Percentiles rank a stretch among this genome's conserved stretches.
Conservation (phyloP, 495 filamentous ascomycete species). For the Baudoinia panamericana region DNA sequence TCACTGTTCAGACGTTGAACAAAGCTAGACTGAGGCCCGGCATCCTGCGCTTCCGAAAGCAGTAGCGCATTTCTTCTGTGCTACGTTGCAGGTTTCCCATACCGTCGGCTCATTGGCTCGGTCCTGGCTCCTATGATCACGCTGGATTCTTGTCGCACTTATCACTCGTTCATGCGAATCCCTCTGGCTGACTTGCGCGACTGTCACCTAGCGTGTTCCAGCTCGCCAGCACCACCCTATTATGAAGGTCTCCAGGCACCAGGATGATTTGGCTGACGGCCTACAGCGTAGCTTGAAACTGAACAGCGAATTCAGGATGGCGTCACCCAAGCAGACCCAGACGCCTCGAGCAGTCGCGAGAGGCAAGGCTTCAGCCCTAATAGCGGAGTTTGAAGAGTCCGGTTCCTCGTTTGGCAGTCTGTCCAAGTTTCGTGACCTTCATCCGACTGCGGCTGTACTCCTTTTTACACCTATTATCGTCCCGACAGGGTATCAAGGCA, state of each 20-base stretch:
- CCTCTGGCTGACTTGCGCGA: constrained; percentile 14
- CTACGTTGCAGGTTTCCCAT: constrained; percentile 2
- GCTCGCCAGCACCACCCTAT: constrained; percentile 12
- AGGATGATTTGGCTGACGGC: constrained; percentile 4
- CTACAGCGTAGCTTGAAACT: constrained; percentile 1
- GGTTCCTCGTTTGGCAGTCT: background rate
- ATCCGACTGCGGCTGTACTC: background rate
- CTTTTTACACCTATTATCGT: constrained; percentile 19
- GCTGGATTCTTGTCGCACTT: constrained; percentile 1
- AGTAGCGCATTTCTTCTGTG: constrained; percentile 4
- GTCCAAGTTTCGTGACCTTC: constrained; percentile 2
- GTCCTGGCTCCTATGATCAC: constrained; percentile 4
- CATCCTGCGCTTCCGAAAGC: constrained; percentile 3
- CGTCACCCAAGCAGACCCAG: background rate
- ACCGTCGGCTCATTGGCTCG: constrained; percentile 3
- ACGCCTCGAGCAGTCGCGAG: background rate
- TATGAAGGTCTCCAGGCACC: constrained; percentile 8
- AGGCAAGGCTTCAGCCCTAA: constrained; percentile 1
- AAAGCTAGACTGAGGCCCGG: too few species aligned
- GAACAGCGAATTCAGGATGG: background rate
- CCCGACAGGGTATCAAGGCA: background rate
- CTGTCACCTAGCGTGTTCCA: constrained; percentile 12
- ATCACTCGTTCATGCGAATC: constrained; percentile 1
- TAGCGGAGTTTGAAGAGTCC: background rate
- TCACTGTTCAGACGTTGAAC: too few species aligned